Base-by-base conservation (phyloP, 1,139 yeast genomes). In the Candida anutae region DNA sequence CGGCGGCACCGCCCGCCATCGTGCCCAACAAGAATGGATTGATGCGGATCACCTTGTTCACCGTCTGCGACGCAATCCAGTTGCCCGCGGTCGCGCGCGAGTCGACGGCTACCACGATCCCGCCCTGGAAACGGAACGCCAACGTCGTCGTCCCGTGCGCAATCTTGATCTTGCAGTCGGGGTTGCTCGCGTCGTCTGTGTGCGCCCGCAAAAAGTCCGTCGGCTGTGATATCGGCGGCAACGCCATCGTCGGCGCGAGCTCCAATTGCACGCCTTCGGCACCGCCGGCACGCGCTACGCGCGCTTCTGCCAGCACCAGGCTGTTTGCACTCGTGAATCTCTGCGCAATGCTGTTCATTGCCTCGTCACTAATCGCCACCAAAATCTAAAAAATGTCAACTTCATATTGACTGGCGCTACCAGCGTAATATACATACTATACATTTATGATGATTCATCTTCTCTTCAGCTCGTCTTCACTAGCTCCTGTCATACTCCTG, bases 1-100 rank as follows among this genome's bases (percentile, higher is more conserved):
- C 99, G 16, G 98, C 98, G 28, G 99, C 99, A 65, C 97, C 97
- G 60, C 99, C 99, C 21, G 99, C 99, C 96, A 90, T 79, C 18
- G 99, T 90, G 40, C 99, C 99, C 46, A 90, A 70, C 42, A 90
- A 62, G 50, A 83, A 82, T 29, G 97, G 96, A 57, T 93, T 93
- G 60, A 90, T 90, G 55, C 90, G 90, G 51, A 90, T 88, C 29
- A 90, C 98, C 59, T 90, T 90, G 60, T 90, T 88, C 40, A 90
- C 99, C 2, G 96, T 87, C 57, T 88, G 97, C 15, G 97, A 87
- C 11, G 97, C 98, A 46, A 93, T 81, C 96, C 96, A 90, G 48
- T 82, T 80, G 30, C 98, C 98, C 9, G 94, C 95, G n/a, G 97
- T 83, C 35, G 98, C 97, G 58, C 98, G 75, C 19, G 96, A 87